Evolutionary conservation across 2,329 filamentous ascomycete genomes (phyloP).

Genomic region (Curvularia spicifera): DNA sequence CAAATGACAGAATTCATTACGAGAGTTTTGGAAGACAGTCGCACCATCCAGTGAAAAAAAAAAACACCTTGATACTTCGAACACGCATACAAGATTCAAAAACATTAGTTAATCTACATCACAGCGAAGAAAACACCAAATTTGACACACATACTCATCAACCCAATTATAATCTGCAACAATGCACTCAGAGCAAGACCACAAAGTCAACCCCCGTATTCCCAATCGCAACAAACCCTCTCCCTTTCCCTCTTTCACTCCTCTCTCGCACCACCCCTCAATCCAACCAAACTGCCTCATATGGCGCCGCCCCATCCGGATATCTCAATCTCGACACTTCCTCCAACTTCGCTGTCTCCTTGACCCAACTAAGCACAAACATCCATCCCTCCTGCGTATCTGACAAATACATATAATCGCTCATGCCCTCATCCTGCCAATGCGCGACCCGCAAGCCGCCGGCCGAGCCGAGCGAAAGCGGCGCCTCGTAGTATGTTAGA

Average conservation of each 20-base stretch:
- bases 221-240: no score
- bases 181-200: background rate
- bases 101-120: background rate
- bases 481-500: constrained; percentile 7
- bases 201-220: background rate
- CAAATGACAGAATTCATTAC: no score
- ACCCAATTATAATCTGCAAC: background rate
- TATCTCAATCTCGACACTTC: constrained; percentile 1
- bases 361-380: constrained; percentile 7
- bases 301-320: constrained; percentile 2
- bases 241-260: background rate
- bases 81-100: background rate
- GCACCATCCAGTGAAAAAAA: background rate
- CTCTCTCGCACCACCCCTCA: background rate
- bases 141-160: background rate
- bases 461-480: constrained; percentile 4
- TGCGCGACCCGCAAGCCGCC: constrained; percentile 6
- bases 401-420: constrained; percentile 10
- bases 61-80: background rate
- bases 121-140: background rate
- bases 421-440: constrained; percentile 3
- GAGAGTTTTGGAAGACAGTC: background rate
- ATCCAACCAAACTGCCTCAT: constrained; percentile 11
- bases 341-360: background rate
- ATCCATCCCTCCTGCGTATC: constrained; percentile 10